Conservation (phyloP, 352 stramenopile genomes). For the Elongisporangium undulatum region DNA sequence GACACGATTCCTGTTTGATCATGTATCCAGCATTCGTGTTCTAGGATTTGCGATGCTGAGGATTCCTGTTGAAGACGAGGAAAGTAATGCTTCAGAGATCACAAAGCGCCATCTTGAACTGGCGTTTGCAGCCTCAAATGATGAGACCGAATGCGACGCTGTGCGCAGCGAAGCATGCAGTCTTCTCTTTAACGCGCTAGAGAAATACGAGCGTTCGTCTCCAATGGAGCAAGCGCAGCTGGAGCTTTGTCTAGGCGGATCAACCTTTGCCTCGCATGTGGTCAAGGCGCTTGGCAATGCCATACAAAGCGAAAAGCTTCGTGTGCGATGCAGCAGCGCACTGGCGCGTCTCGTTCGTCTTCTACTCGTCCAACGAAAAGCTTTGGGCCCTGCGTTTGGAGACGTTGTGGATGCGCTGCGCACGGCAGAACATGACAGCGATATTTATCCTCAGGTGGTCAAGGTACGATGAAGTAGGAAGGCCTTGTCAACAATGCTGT, state of each 20-base stretch:
- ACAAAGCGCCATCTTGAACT: conserved; percentile 27
- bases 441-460: conserved; percentile 31
- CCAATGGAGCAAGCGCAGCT: conserved; percentile 14
- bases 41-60: conserved; percentile 34
- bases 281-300: conserved; percentile 14
- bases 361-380: conserved; percentile 14
- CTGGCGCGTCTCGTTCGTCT: conserved; percentile 30
- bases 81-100: neutral
- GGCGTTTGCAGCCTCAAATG: conserved; percentile 37
- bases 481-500: no score
- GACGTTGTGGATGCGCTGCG: conserved; percentile 21
- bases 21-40: conserved; percentile 35
- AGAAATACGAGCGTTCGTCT: conserved; percentile 11
- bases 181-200: conserved; percentile 23
- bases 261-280: conserved; percentile 11
- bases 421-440: conserved; percentile 17
- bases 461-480: conserved; percentile 19
- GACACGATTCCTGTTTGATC: conserved; percentile 56
- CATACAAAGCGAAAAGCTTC: conserved; percentile 27
- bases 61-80: neutral
- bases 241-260: conserved; percentile 12
- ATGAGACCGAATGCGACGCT: conserved; percentile 45
- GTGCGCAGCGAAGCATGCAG: conserved; percentile 41
- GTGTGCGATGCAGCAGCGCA: conserved; percentile 13
- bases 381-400: conserved; percentile 21